phyloP scores from a whole-genome alignment of 2,329 filamentous ascomycete species.

The Exophiala sp. region DNA sequence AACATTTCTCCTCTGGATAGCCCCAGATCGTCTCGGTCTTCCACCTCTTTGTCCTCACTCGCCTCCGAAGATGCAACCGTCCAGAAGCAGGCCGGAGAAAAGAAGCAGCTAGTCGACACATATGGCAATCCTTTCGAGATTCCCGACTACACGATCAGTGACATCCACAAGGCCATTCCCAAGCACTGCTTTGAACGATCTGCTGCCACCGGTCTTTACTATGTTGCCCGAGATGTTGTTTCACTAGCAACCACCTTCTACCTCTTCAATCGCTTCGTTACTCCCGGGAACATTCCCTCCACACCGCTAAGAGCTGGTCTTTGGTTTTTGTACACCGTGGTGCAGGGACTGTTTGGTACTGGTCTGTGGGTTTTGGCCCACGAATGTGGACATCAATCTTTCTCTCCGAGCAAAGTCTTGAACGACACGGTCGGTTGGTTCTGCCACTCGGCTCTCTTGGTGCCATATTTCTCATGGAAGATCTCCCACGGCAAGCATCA shows the following conservation, averaged over 20 bases:
- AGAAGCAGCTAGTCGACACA: slow-evolving; percentile 68
- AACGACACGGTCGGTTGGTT: slow-evolving; percentile 94
- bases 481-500: slow-evolving; percentile 99
- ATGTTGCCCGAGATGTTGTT: slow-evolving; percentile 78
- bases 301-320: slow-evolving; percentile 62
- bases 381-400: slow-evolving; percentile 95
- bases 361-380: slow-evolving; percentile 96
- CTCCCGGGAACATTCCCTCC: slow-evolving; percentile 75
- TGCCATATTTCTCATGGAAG: slow-evolving; percentile 99
- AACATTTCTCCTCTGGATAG: slow-evolving; percentile 57
- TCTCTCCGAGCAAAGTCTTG: slow-evolving; percentile 84
- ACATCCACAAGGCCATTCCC: slow-evolving; percentile 94
- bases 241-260: slow-evolving; percentile 75
- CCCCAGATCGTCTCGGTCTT: slow-evolving; percentile 66
- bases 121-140: slow-evolving; percentile 93
- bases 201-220: slow-evolving; percentile 67
- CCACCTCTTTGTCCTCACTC: slow-evolving; percentile 88
- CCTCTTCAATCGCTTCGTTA: slow-evolving; percentile 84
- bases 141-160: slow-evolving; percentile 95
- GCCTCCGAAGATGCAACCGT: slow-evolving; percentile 59
- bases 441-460: slow-evolving; percentile 80
- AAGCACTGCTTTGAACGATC: slow-evolving; percentile 96
- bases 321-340: slow-evolving; percentile 67
- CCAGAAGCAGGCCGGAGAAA: slow-evolving; percentile 37
- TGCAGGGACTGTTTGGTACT: slow-evolving; percentile 91